phyloP scores from a whole-genome alignment of 495 filamentous ascomycete genomes.

The Tetracladium setigerum region DNA sequence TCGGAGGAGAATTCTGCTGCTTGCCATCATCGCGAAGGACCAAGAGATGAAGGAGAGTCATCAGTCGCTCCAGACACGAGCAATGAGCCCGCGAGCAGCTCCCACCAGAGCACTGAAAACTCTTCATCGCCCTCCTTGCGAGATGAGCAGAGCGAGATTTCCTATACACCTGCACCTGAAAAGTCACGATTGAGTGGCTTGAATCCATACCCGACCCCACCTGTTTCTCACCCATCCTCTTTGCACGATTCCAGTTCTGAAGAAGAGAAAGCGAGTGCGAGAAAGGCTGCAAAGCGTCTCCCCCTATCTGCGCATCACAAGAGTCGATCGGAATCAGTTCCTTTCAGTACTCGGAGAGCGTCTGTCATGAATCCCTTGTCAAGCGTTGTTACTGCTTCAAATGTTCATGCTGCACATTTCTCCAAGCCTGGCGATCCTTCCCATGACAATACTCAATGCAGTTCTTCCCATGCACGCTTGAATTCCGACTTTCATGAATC shows the following conservation, averaged over 20 bases:
- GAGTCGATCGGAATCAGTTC: slow-evolving; percentile 33
- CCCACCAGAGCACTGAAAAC: slow-evolving; percentile 18
- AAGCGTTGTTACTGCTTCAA: slow-evolving; percentile 54
- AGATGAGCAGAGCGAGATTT: slow-evolving; percentile 37
- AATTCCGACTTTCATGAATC: slow-evolving; percentile 42
- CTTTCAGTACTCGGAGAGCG: slow-evolving; percentile 35
- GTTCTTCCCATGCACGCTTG: slow-evolving; percentile 37
- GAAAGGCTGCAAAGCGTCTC: slow-evolving; percentile 19
- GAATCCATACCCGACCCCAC: slow-evolving; percentile 50
- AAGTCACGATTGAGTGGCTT: slow-evolving; percentile 26
- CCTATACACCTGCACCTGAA: slow-evolving; percentile 24
- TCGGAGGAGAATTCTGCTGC: slow-evolving; percentile 6
- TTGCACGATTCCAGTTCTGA: slow-evolving; percentile 39
- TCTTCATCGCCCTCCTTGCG: slow-evolving; percentile 39
- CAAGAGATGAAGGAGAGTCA: slow-evolving; percentile 25
- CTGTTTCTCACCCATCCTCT: slow-evolving; percentile 47
- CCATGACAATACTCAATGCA: slow-evolving; percentile 43
- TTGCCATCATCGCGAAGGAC: slow-evolving; percentile 7
- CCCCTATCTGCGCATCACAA: slow-evolving; percentile 28
- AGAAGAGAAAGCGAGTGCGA: slow-evolving; percentile 26
- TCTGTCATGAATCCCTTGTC: slow-evolving; percentile 54
- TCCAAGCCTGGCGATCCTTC: slow-evolving; percentile 61
- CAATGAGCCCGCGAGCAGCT: slow-evolving; percentile 10
- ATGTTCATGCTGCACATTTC: slow-evolving; percentile 64
- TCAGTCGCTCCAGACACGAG: slow-evolving; percentile 26